Evolutionary conservation across 192 early-diverging fungal species (phyloP).

Genomic region (Coemansia sp.): DNA sequence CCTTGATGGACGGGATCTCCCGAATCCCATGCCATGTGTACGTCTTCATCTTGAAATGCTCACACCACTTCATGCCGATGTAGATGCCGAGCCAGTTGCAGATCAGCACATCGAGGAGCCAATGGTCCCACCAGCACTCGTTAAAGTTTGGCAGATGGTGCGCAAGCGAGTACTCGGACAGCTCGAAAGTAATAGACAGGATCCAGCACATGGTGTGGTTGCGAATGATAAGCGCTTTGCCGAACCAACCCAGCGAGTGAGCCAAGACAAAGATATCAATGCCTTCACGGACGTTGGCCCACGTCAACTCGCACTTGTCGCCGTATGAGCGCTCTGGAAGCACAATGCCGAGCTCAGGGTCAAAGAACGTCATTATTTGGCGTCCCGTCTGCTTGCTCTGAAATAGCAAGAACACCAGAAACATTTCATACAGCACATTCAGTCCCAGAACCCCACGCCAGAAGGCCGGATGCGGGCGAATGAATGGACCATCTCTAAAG

Average conservation of each 20-base stretch:
- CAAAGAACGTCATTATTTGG: slow-evolving; percentile 73
- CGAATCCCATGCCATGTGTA: slow-evolving; percentile 93
- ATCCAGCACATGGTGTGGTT: slow-evolving; percentile 98
- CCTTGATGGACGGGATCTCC: slow-evolving; percentile 79
- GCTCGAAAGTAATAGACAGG: slow-evolving; percentile 89
- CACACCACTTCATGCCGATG: slow-evolving; percentile 95
- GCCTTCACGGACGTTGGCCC: slow-evolving; percentile 72
- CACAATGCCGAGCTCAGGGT: slow-evolving; percentile 72
- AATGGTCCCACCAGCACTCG: slow-evolving; percentile 99
- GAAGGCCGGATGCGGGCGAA: slow-evolving; percentile 89
- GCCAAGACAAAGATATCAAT: slow-evolving; percentile 93
- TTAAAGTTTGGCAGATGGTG: slow-evolving; percentile 97
- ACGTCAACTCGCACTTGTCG: slow-evolving; percentile 80
- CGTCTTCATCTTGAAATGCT: slow-evolving; percentile 94
- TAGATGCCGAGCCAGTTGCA: slow-evolving; percentile 96
- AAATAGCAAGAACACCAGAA: slow-evolving; percentile 88
- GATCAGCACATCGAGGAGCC: slow-evolving; percentile 88
- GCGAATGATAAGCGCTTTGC: slow-evolving; percentile 87
- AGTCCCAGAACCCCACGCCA: slow-evolving; percentile 87
- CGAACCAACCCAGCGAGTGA: slow-evolving; percentile 92
- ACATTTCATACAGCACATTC: slow-evolving; percentile 85
- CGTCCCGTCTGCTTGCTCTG: slow-evolving; percentile 89
- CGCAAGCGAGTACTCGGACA: slow-evolving; percentile 91
- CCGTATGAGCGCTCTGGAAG: slow-evolving; percentile 94
- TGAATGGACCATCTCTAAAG: slow-evolving; percentile 92